Evolutionary conservation across 805 yeast genomes (phyloP).

Genomic region (Candida anglica): DNA sequence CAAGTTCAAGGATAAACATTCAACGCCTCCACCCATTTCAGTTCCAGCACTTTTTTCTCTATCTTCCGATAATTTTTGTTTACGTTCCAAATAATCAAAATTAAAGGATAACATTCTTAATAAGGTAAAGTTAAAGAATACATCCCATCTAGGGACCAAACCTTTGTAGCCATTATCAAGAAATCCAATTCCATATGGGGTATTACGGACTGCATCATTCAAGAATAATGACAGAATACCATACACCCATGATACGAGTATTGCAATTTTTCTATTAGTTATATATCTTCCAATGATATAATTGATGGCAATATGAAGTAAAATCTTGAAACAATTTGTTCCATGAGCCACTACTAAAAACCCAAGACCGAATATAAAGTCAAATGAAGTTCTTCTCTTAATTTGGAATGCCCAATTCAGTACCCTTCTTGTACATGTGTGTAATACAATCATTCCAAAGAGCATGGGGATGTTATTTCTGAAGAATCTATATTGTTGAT

Average conservation of each 20-base stretch:
- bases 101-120: conserved; percentile 81
- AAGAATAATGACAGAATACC: conserved; percentile 75
- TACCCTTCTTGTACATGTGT: conserved; percentile 46
- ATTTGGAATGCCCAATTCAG: conserved; percentile 14
- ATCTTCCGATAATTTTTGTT: conserved; percentile 8
- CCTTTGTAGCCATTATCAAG: conserved; percentile 68
- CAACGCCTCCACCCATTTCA: conserved; percentile 3
- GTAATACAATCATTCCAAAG: conserved; percentile 50
- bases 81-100: conserved; percentile 61
- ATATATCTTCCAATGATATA: conserved; percentile 44
- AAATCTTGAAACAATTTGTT: conserved; percentile 57
- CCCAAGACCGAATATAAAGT: conserved; percentile 63
- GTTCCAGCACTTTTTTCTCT: conserved; percentile 4
- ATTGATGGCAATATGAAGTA: conserved; percentile 53
- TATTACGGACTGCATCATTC: conserved; percentile 63
- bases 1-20: background rate
- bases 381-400: conserved; percentile 56
- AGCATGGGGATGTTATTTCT: conserved; percentile 73
- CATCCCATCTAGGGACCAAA: conserved; percentile 90
- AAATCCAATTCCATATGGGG: conserved; percentile 49
- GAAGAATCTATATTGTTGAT: conserved; percentile 82
- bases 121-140: conserved; percentile 85
- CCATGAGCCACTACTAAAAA: conserved; percentile 81
- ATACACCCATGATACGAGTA: conserved; percentile 62
- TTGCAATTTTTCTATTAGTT: conserved; percentile 34